Conservation (phyloP, 139 green algal genomes). For the Marvania coccoides region DNA sequence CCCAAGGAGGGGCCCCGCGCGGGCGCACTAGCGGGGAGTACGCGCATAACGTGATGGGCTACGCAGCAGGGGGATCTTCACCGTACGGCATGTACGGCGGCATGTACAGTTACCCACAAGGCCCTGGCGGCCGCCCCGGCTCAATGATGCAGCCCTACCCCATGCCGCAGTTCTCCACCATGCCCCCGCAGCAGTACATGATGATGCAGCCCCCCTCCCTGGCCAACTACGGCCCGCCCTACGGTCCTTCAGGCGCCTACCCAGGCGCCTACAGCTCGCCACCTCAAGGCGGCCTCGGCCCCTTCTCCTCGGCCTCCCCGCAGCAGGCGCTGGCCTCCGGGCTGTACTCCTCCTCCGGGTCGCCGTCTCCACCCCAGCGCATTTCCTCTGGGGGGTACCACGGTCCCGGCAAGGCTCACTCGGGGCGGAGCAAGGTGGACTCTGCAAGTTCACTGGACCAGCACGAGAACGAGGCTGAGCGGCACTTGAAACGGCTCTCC, state of each 20-base stretch:
- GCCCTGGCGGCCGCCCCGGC: too few species aligned
- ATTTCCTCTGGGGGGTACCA: neutral
- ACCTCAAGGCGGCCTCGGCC: too few species aligned
- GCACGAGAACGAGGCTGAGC: neutral
- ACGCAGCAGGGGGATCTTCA: too few species aligned
- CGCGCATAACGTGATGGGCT: too few species aligned
- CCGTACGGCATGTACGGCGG: too few species aligned
- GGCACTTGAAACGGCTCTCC: neutral
- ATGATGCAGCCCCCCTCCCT: neutral
- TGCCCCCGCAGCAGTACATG: neutral
- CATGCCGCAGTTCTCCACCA: neutral
- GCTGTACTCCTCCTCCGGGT: neutral
- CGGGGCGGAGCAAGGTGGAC: slow-evolving; percentile 3
- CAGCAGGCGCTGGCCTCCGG: neutral
- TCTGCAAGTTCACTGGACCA: slow-evolving; percentile 13
- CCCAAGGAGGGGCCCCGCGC: too few species aligned
- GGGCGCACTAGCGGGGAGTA: too few species aligned
- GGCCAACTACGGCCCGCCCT: too few species aligned
- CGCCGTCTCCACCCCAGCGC: neutral
- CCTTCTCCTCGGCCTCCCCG: neutral
- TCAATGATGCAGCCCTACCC: too few species aligned
- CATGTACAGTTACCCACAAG: too few species aligned
- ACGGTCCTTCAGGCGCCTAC: too few species aligned
- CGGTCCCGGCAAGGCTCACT: neutral
- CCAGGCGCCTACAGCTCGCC: too few species aligned